phyloP scores from a whole-genome alignment of 495 filamentous ascomycete genomes.

The Neurospora sp. region DNA sequence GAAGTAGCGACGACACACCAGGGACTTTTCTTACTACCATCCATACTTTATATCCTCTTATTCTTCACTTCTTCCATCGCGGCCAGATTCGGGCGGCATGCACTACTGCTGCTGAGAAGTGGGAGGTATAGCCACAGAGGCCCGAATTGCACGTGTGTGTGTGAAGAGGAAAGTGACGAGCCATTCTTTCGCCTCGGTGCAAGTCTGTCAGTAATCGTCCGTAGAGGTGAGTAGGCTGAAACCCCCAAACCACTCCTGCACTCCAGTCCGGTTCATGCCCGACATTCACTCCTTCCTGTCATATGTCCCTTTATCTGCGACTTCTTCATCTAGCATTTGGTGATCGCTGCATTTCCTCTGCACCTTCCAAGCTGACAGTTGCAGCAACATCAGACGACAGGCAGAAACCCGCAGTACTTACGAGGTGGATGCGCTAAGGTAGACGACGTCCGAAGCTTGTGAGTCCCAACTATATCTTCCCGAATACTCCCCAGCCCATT shows the following conservation, averaged over 20 bases:
- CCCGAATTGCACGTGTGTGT: neutral
- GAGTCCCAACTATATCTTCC: neutral
- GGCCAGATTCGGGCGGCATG: neutral
- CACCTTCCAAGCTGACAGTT: neutral
- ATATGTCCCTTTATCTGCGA: neutral
- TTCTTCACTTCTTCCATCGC: neutral
- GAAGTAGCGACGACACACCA: neutral
- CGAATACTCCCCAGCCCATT: neutral
- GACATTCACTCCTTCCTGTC: neutral
- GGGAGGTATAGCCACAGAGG: neutral
- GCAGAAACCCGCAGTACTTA: neutral
- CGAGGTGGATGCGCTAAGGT: neutral
- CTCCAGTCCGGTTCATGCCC: neutral
- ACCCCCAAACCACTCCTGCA: neutral
- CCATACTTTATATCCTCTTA: neutral
- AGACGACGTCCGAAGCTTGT: neutral
- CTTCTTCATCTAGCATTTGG: neutral
- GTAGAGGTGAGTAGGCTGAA: neutral
- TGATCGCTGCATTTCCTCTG: neutral
- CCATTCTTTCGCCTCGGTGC: neutral
- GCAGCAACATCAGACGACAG: neutral
- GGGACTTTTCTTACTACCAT: neutral
- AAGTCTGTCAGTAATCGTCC: neutral
- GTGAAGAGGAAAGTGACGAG: neutral
- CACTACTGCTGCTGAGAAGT: neutral